Base-by-base conservation (phyloP, 129 eudicot genomes). In the Saposhnikovia divaricata region DNA sequence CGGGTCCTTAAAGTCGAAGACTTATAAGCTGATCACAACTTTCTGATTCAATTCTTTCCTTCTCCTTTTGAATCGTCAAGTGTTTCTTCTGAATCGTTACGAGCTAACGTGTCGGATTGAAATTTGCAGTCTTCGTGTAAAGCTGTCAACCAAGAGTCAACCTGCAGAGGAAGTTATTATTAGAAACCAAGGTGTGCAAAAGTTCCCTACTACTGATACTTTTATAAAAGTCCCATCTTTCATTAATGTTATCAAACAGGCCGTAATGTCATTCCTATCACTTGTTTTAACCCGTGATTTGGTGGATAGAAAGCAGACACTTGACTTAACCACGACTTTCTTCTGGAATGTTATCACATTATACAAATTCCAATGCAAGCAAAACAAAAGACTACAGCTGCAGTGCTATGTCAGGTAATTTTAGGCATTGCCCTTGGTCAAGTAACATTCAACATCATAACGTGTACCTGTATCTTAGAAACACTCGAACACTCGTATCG, bases 401-500 rank as follows among this genome's bases (percentile, higher is more conserved):
- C 18, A 78, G 18, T 15, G 23, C 53, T n/a, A 38, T 19, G 47
- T 34, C 28, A 15, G 7, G 31, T 13, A 38, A 37, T 71, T 71
- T 72, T 51, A 31, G 77, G 69, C 50, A 27, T 42, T 5, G 48
- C 5, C 28, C 11, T n/a, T 61, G 15, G 31, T 0, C 69, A 42
- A 71, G 34, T 48, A 55, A 55, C 2, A 34, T 57, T 73, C 55
- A 50, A 31, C 25, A 31, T 69, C 15, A 66, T 31, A 23, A 27
- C 1, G 42, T 25, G 25, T 84, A 91, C 98, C 97, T 91, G 98
- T 77, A 88, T 79, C 83, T 87, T 87, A 63, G 97, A 93, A 72
- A 85, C 77, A 80, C 89, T 90, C 9, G 96, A 91, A 86, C 98
- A 93, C 82, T 93, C 98, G 23, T 87, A 91, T 80, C 98, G 86